Evolutionary conservation across 2,329 filamentous ascomycete genomes (phyloP), one percentile per base, ranked within the genome.

Genomic region (Penicillium olsonii): DNA sequence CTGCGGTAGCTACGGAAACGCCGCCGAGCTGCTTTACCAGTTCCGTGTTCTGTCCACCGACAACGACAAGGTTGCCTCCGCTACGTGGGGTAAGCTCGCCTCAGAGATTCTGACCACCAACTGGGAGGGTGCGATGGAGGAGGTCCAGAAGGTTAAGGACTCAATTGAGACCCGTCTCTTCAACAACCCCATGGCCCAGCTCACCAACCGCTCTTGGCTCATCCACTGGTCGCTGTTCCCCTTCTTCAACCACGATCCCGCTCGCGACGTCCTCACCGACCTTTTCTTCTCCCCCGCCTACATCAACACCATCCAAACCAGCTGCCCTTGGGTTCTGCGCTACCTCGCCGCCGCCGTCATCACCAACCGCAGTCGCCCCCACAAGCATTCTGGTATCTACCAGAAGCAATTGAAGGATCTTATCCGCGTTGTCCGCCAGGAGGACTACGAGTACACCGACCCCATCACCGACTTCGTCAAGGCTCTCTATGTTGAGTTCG

Each of bases 231-330:
- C 90, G 38, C 86, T 99, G 54, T 99, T 97, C 84, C 92, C 94
- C 55, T 92, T 96, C 78, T 99, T 97, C 84, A 97, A 99, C 84
- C 87, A 90, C 78, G 92, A 97, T 67, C 82, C 85, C 59, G 90
- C 90, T 51, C 90, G 92, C 67, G 94, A 99, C 69, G 84, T 84
- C 62, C 83, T 99, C 64, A 90, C 94, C 68, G 94, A 99, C 65
- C 85, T 97, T 71, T 94, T 96, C 82, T 97, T 99, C 84, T 95
- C 88, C 57, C 88, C 92, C 58, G 84, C 90, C 64, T 99, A 90
- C 82, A 99, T 99, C 84, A 99, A 97, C 84, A 97, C 92, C 65
- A 96, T 99, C 73, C 94, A 99, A 82, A 96, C 94, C 52, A 88
- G 86, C 65, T 96, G 91, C 80, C 92, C 94, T 6, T 99, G 94